Evolutionary conservation across 495 filamentous ascomycete genomes (phyloP).

Genomic region (Penicillium bialowiezense): DNA sequence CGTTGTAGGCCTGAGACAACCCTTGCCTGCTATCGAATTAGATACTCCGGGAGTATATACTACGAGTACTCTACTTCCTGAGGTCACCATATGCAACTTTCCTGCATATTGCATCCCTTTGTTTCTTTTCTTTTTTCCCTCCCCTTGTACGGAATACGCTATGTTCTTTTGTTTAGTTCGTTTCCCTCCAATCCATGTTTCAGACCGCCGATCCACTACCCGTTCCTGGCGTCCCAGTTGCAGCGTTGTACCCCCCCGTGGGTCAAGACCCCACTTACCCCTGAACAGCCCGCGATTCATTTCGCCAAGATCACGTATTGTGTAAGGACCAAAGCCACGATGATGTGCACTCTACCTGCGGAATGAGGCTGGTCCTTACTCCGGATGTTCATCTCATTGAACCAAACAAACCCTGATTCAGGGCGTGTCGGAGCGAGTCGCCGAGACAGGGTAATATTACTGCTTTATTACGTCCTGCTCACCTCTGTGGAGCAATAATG

Average conservation of each 20-base stretch:
- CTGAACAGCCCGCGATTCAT: conserved; percentile 26
- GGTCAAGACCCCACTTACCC: conserved; percentile 26
- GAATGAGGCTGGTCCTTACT: conserved; percentile 15
- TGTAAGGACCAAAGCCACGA: conserved; percentile 10
- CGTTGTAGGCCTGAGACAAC: background rate
- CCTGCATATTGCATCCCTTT: too few species aligned
- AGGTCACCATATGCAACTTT: too few species aligned
- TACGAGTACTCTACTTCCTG: background rate
- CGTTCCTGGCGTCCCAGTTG: conserved; percentile 23
- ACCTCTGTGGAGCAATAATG: conserved; percentile 1
- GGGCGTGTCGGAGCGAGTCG: background rate
- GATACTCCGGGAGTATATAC: background rate
- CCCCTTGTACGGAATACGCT: too few species aligned
- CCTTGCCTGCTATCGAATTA: background rate
- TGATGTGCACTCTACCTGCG: conserved; percentile 10
- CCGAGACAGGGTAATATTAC: conserved; percentile 4
- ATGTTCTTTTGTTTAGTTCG: background rate
- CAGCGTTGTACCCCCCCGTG: conserved; percentile 2
- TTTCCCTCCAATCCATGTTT: background rate
- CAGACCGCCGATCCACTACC: conserved; percentile 21
- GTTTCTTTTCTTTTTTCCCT: too few species aligned
- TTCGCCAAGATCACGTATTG: conserved; percentile 12
- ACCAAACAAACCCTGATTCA: background rate
- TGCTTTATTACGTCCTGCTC: background rate
- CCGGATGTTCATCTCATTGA: conserved; percentile 6